Evolutionary conservation across 495 filamentous ascomycete genomes (phyloP).

Genomic region (Penicillium flavigenum): DNA sequence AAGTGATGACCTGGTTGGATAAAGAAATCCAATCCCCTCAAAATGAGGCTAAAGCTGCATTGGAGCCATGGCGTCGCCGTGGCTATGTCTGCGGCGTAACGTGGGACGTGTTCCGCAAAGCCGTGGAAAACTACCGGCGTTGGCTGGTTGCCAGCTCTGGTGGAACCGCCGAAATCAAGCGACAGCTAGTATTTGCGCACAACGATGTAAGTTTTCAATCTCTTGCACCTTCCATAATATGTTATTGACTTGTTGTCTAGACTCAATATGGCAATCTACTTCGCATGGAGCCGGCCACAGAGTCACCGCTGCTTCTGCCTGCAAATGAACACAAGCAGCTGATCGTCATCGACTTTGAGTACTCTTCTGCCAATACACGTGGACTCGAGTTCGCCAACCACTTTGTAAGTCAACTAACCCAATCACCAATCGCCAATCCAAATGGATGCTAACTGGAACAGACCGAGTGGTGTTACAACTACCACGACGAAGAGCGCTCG

Average conservation of each 20-base stretch:
- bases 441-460: constrained; percentile 21
- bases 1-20: constrained; percentile 76
- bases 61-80: constrained; percentile 60
- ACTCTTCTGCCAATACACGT: constrained; percentile 83
- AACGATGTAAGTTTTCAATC: constrained; percentile 72
- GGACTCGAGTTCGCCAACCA: constrained; percentile 97
- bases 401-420: constrained; percentile 58
- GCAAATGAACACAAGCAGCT: constrained; percentile 92
- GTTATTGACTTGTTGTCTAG: constrained; percentile 43
- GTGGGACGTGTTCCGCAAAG: constrained; percentile 74
- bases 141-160: constrained; percentile 74
- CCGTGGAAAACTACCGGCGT: constrained; percentile 73
- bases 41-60: constrained; percentile 33
- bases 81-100: constrained; percentile 81
- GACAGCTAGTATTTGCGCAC: constrained; percentile 87
- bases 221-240: not conserved
- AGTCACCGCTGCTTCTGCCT: constrained; percentile 86
- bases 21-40: constrained; percentile 54
- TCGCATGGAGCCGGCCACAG: constrained; percentile 75
- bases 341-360: constrained; percentile 98
- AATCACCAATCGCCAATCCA: not conserved
- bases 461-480: constrained; percentile 98
- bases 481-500: constrained; percentile 66
- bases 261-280: constrained; percentile 99
- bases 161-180: constrained; percentile 61